A percentile compares a stretch with the other conserved stretches of the same genome.
Evolutionary conservation across 2,329 filamentous ascomycete genomes (phyloP).

Genomic region (Hymenoscyphus fructigenus): DNA sequence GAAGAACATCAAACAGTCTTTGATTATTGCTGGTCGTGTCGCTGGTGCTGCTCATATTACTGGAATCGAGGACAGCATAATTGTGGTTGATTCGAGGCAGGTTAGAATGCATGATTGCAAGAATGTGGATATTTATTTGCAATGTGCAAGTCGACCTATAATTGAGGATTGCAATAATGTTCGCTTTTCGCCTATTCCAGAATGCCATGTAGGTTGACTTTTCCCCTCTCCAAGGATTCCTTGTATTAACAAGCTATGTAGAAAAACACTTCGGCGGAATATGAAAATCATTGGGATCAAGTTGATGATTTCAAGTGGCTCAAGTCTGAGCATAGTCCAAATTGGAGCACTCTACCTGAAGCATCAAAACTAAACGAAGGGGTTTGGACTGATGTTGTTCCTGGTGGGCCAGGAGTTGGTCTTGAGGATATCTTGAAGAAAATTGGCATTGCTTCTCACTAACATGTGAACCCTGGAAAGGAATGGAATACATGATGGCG

Average conservation of each 20-base stretch:
- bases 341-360: conserved; percentile 73
- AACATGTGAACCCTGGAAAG: background rate
- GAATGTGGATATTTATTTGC: conserved; percentile 80
- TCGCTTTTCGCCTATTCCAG: conserved; percentile 75
- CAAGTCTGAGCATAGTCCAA: conserved; percentile 79
- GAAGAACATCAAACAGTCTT: conserved; percentile 65
- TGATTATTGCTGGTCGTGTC: conserved; percentile 78
- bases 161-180: conserved; percentile 84
- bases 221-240: background rate
- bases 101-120: conserved; percentile 88
- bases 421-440: conserved; percentile 64
- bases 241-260: conserved; percentile 20
- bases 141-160: conserved; percentile 81
- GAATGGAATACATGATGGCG: background rate
- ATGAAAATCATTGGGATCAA: conserved; percentile 75
- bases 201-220: conserved; percentile 58
- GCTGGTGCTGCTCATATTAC: conserved; percentile 83
- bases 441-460: conserved; percentile 39
- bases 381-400: conserved; percentile 69
- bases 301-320: conserved; percentile 99
- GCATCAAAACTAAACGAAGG: conserved; percentile 57
- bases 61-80: conserved; percentile 65
- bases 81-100: conserved; percentile 80
- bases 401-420: conserved; percentile 59
- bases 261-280: conserved; percentile 30